Conservation (phyloP, 768 basidiomycete species). For the Paxillus involutus region DNA sequence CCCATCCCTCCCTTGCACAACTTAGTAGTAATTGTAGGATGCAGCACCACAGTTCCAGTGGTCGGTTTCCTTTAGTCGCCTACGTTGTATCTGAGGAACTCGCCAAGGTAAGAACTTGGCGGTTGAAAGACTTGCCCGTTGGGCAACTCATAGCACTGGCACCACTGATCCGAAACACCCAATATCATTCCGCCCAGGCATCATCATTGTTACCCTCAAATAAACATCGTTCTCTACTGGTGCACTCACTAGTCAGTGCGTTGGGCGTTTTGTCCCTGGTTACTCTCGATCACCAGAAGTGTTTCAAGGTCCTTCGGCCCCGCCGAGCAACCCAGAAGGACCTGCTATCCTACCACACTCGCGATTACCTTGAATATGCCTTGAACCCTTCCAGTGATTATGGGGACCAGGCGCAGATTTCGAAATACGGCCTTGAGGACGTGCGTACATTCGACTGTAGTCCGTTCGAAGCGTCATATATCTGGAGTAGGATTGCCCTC, state of each 20-base stretch:
- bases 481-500: conserved; percentile 71
- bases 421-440: conserved; percentile 61
- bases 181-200: conserved; percentile 25
- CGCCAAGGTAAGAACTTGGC: conserved; percentile 39
- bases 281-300: conserved; percentile 19
- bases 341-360: conserved; percentile 66
- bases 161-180: conserved; percentile 1
- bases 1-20: too few species aligned
- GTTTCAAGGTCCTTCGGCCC: conserved; percentile 51
- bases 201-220: conserved; percentile 70
- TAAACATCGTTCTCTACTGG: conserved; percentile 58
- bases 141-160: not conserved
- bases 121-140: too few species aligned
- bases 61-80: conserved; percentile 25
- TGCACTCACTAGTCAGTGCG: conserved; percentile 60
- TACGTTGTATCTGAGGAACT: conserved; percentile 63
- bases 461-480: not conserved
- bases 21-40: too few species aligned
- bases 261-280: conserved; percentile 46
- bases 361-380: conserved; percentile 66
- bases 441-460: conserved; percentile 31
- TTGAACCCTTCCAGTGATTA: conserved; percentile 36
- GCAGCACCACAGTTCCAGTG: not conserved
- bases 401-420: conserved; percentile 13
- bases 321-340: conserved; percentile 53